Evolutionary conservation across 2,329 filamentous ascomycete genomes (phyloP).

Genomic region (Pestalotiopsis sp.): DNA sequence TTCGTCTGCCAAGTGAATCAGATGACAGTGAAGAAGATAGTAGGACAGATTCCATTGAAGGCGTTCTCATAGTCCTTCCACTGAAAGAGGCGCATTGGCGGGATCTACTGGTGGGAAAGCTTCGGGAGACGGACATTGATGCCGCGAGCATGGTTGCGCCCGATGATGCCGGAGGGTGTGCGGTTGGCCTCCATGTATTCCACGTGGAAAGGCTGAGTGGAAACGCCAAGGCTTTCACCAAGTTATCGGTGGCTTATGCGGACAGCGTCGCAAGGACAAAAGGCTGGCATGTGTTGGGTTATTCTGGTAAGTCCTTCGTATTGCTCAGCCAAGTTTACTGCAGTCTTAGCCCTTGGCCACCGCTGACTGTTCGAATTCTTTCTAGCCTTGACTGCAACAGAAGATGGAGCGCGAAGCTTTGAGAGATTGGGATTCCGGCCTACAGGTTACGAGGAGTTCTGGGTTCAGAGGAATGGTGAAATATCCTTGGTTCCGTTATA

Average conservation of each 20-base stretch:
- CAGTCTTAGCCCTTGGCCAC: not conserved
- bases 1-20: conserved; percentile 12
- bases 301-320: conserved; percentile 24
- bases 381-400: conserved; percentile 30
- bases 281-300: conserved; percentile 25
- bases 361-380: not conserved
- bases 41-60: conserved; percentile 1
- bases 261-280: conserved; percentile 12
- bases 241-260: conserved; percentile 21
- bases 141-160: conserved; percentile 24
- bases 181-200: conserved; percentile 35
- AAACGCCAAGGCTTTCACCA: conserved; percentile 21
- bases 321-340: not conserved
- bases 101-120: conserved; percentile 25
- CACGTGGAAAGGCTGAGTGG: conserved; percentile 31
- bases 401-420: conserved; percentile 27
- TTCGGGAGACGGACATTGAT: conserved; percentile 31
- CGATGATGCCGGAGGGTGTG: conserved; percentile 8
- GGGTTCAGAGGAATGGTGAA: not conserved
- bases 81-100: conserved; percentile 25
- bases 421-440: conserved; percentile 25
- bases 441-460: conserved; percentile 31
- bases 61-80: conserved; percentile 32
- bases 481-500: not conserved
- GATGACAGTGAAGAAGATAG: not conserved